Evolutionary conservation across 306 rosid species (phyloP).

Genomic region (Vigna nakashimae): DNA sequence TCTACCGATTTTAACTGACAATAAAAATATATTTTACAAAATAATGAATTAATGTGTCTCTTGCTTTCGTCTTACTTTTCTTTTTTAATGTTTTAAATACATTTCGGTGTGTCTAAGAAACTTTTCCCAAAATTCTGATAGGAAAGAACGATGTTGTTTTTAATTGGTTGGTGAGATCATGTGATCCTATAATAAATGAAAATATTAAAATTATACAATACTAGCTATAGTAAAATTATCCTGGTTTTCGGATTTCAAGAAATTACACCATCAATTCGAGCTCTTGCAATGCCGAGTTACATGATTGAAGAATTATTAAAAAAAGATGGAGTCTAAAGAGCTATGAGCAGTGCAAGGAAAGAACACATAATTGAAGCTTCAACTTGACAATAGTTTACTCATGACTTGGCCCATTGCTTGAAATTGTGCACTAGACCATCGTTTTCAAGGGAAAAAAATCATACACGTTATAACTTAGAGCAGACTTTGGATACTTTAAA

Average conservation of each 20-base stretch:
- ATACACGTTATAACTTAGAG: conserved; percentile 1
- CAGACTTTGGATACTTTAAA: conserved; percentile 55
- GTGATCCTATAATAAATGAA: not conserved
- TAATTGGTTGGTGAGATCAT: not conserved
- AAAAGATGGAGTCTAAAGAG: not conserved
- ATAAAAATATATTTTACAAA: too few relatives aligned
- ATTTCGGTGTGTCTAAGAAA: not conserved
- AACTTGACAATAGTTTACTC: conserved; percentile 40
- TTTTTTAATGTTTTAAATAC: too few relatives aligned
- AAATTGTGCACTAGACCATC: conserved; percentile 48
- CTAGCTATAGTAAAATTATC: not conserved
- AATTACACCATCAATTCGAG: not conserved
- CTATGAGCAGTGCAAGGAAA: not conserved
- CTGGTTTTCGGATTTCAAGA: not conserved
- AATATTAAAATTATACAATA: not conserved
- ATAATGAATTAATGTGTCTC: too few relatives aligned
- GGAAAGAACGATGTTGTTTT: not conserved
- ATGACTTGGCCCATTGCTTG: conserved; percentile 48
- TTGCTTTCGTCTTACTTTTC: too few relatives aligned
- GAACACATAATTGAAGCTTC: conserved; percentile 56
- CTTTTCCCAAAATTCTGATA: not conserved
- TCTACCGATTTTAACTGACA: too few relatives aligned
- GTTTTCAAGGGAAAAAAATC: conserved; percentile 44
- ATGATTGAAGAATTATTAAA: not conserved
- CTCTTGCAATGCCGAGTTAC: not conserved